Percentiles rank a stretch among this genome's conserved stretches.
phyloP scores from a whole-genome alignment of 345 rosid species.

The Reutealis trisperma region DNA sequence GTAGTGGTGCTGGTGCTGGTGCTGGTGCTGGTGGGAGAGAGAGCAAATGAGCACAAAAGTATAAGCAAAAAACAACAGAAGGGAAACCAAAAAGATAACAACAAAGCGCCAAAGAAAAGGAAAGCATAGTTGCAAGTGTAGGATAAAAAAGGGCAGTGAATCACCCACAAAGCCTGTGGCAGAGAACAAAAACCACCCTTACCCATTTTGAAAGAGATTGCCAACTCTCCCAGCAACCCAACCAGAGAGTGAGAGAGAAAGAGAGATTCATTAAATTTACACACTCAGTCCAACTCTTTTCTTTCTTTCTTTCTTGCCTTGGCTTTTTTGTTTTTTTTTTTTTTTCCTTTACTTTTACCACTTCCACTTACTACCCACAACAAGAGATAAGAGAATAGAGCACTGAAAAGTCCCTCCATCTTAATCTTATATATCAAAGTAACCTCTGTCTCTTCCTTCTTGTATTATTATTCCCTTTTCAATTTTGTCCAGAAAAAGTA shows the following conservation, averaged over 20 bases:
- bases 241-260: background rate
- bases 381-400: conserved; percentile 16
- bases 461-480: conserved; percentile 11
- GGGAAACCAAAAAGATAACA: conserved; percentile 30
- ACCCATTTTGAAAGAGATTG: too few species aligned
- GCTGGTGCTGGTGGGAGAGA: conserved; percentile 17
- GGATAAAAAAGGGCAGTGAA: conserved; percentile 30
- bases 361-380: conserved; percentile 19
- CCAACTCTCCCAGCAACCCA: too few species aligned
- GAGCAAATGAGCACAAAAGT: conserved; percentile 16
- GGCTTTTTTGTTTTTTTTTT: conserved; percentile 8
- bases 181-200: background rate
- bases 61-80: conserved; percentile 3
- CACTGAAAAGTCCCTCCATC: conserved; percentile 23
- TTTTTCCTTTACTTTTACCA: background rate
- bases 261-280: conserved; percentile 1
- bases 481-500: too few species aligned
- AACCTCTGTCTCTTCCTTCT: conserved; percentile 36
- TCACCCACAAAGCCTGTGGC: conserved; percentile 33
- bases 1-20: too few species aligned
- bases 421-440: conserved; percentile 24
- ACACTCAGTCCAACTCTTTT: background rate
- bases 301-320: conserved; percentile 7
- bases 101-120: conserved; percentile 32
- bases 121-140: conserved; percentile 28